phyloP scores from a whole-genome alignment of 2,329 filamentous ascomycete species.

The Hansfordia pulvinata region DNA sequence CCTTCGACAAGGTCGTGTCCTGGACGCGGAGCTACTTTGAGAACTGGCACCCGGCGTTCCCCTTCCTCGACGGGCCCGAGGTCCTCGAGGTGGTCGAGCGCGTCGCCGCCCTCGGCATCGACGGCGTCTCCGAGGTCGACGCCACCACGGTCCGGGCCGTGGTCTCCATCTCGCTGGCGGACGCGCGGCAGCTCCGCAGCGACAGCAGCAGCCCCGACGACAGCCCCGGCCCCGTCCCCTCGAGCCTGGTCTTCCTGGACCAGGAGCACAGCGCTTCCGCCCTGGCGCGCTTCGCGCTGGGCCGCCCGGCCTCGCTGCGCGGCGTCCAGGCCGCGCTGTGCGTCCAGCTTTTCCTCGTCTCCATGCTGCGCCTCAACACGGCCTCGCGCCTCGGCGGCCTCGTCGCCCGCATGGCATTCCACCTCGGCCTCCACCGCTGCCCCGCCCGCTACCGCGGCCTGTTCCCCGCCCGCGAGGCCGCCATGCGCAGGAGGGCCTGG shows the following conservation, averaged over 20 bases:
- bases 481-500: constrained; percentile 36
- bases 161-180: constrained; percentile 38
- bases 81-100: constrained; percentile 31
- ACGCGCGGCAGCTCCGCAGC: constrained; percentile 37
- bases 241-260: constrained; percentile 28
- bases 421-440: constrained; percentile 44
- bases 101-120: constrained; percentile 18
- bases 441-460: constrained; percentile 34
- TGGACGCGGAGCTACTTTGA: constrained; percentile 42
- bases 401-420: constrained; percentile 39
- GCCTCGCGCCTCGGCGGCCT: constrained; percentile 41
- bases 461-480: constrained; percentile 30
- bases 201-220: no score
- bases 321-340: constrained; percentile 35
- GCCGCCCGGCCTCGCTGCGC: constrained; percentile 29
- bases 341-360: constrained; percentile 39
- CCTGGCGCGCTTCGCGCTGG: constrained; percentile 29
- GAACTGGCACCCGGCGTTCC: constrained; percentile 42
- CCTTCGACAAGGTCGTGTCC: constrained; percentile 32
- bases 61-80: constrained; percentile 39
- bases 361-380: constrained; percentile 40
- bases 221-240: constrained; percentile 15
- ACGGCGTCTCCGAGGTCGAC: constrained; percentile 19
- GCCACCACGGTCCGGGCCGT: constrained; percentile 31
- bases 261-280: constrained; percentile 35